Evolutionary conservation across 1,284 basidiomycete species (phyloP).

Genomic region (Trametes sp.): DNA sequence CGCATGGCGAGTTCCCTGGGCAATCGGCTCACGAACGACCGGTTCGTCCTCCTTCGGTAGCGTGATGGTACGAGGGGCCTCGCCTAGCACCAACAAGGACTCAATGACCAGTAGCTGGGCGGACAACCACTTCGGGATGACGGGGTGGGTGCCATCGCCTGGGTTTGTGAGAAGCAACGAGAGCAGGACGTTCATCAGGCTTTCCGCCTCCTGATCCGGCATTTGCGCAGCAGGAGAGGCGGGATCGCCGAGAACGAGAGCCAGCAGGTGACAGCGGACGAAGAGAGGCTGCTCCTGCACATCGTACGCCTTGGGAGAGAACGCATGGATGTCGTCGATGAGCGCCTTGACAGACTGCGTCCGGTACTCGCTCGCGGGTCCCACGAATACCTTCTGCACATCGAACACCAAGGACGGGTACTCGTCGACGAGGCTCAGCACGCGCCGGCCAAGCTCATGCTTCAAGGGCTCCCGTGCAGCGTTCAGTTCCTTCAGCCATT

Average conservation of each 20-base stretch:
- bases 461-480: constrained; percentile 73
- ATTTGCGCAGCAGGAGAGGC: constrained; percentile 59
- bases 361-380: constrained; percentile 65
- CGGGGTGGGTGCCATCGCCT: constrained; percentile 57
- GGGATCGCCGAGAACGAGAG: constrained; percentile 82
- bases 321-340: constrained; percentile 75
- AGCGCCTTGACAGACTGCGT: constrained; percentile 68
- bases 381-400: constrained; percentile 82
- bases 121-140: constrained; percentile 84
- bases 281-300: constrained; percentile 77
- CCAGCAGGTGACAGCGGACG: constrained; percentile 86
- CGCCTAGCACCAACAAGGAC: constrained; percentile 78
- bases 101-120: constrained; percentile 85
- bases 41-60: constrained; percentile 75
- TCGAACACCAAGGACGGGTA: constrained; percentile 92
- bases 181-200: constrained; percentile 71
- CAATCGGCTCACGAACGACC: constrained; percentile 56
- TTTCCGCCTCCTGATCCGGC: constrained; percentile 52
- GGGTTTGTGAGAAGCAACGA: constrained; percentile 69
- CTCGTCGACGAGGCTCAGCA: constrained; percentile 85
- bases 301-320: constrained; percentile 71
- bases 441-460: constrained; percentile 68
- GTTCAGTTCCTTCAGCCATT: constrained; percentile 72
- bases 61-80: constrained; percentile 70
- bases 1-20: constrained; percentile 63